Percentiles rank a stretch among this genome's conserved stretches.
phyloP scores from a whole-genome alignment of 345 rosid species.

The Noccaea caerulescens region DNA sequence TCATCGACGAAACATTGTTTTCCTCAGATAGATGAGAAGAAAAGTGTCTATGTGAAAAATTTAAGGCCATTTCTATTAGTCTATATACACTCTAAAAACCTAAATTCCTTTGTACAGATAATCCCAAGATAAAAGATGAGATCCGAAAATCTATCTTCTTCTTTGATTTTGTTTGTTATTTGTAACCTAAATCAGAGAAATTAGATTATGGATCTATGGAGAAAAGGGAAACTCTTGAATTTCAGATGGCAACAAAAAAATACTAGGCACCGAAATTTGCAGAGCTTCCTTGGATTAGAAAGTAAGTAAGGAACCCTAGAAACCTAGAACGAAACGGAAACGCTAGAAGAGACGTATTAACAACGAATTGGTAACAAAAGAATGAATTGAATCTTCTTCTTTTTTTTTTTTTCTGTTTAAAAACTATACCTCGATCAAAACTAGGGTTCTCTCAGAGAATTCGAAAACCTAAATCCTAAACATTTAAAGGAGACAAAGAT shows the following conservation, averaged over 20 bases:
- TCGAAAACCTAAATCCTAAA: slow-evolving; percentile 36
- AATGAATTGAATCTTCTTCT: slow-evolving; percentile 27
- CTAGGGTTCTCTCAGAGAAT: slow-evolving; percentile 42
- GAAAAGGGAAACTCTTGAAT: slow-evolving; percentile 47
- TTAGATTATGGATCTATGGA: slow-evolving; percentile 31
- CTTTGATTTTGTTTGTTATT: slow-evolving; percentile 1
- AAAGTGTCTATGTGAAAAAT: slow-evolving; percentile 75
- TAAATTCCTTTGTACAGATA: slow-evolving; percentile 28
- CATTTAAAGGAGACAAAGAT: neutral
- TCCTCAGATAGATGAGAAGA: slow-evolving; percentile 69
- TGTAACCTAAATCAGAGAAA: neutral
- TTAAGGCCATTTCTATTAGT: slow-evolving; percentile 71
- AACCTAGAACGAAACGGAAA: slow-evolving; percentile 14
- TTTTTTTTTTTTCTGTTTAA: slow-evolving; percentile 1
- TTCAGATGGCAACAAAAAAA: slow-evolving; percentile 55
- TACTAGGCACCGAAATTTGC: slow-evolving; percentile 47
- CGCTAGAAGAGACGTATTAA: slow-evolving; percentile 37
- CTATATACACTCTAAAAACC: slow-evolving; percentile 32
- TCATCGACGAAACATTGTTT: slow-evolving; percentile 66
- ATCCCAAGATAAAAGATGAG: slow-evolving; percentile 41
- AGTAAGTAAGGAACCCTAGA: slow-evolving; percentile 29
- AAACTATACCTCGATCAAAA: slow-evolving; percentile 26
- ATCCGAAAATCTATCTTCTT: slow-evolving; percentile 22
- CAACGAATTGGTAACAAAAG: slow-evolving; percentile 37
- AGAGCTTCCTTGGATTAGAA: slow-evolving; percentile 40